Conservation (phyloP, 805 yeast genomes). For the Metschnikowia matae region DNA sequence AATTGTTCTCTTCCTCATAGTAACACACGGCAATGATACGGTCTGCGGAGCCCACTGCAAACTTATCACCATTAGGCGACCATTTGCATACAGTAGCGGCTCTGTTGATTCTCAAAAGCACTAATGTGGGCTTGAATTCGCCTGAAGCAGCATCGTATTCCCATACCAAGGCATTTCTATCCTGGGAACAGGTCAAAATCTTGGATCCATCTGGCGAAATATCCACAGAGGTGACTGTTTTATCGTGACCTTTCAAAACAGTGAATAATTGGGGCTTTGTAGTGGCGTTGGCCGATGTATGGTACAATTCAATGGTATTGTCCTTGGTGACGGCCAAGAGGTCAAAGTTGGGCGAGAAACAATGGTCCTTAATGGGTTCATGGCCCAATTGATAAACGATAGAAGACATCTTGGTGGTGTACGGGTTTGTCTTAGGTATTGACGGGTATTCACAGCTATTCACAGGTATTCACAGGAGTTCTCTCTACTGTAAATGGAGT, state of each 20-base stretch:
- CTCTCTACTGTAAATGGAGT: constrained; percentile 17
- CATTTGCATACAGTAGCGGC: constrained; percentile 94
- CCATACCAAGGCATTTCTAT: constrained; percentile 97
- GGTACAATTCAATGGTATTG: constrained; percentile 70
- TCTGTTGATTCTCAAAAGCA: constrained; percentile 84
- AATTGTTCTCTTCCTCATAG: constrained; percentile 91
- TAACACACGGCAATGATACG: constrained; percentile 93
- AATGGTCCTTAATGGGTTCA: constrained; percentile 86
- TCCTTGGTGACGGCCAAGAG: constrained; percentile 79
- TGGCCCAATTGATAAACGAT: constrained; percentile 64
- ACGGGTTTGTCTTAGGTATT: too few relatives aligned
- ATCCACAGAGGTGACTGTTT: constrained; percentile 91
- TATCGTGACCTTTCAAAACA: constrained; percentile 79
- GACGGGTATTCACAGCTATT: neutral
- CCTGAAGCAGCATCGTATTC: constrained; percentile 58
- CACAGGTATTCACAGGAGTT: constrained; percentile 14
- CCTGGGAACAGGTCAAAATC: constrained; percentile 96
- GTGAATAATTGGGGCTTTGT: constrained; percentile 59
- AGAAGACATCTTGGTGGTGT: constrained; percentile 6
- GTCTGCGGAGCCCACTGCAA: constrained; percentile 96
- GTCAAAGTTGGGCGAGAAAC: constrained; percentile 65
- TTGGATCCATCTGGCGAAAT: constrained; percentile 75
- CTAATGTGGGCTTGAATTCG: constrained; percentile 78
- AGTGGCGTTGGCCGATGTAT: constrained; percentile 39
- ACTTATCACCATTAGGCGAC: constrained; percentile 93